These are phyloP conservation scores for Amanita exitialis DNA, from an alignment of 768 basidiomycete species.

Conservation along the genomic window DNA sequence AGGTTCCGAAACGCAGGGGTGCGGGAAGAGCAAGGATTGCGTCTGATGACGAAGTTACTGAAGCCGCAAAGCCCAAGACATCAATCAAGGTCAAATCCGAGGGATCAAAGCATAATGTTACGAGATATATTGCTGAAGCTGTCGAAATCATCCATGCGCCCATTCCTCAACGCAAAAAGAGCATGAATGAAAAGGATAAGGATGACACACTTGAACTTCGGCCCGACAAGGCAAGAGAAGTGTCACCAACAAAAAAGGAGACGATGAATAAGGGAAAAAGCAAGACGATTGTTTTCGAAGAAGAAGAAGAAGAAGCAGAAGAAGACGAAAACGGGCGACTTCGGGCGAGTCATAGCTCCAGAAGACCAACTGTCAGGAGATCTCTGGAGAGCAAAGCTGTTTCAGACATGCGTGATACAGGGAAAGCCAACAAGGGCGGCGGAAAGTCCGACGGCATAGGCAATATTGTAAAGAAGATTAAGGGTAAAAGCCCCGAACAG, in stretches of 20 bases:
- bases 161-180: not conserved
- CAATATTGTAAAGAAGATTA: not conserved
- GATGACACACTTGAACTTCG: too few species aligned
- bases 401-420: too few species aligned
- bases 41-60: not conserved
- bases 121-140: constrained; percentile 6
- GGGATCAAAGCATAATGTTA: constrained; percentile 5
- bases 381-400: too few species aligned
- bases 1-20: constrained; percentile 3
- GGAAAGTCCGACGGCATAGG: not conserved
- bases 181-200: too few species aligned
- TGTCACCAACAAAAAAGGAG: constrained; percentile 8
- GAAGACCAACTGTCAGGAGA: too few species aligned
- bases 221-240: not conserved
- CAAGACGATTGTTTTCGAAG: too few species aligned
- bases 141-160: not conserved
- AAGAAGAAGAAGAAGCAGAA: too few species aligned
- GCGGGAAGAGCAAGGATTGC: constrained; percentile 10
- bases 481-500: not conserved
- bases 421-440: not conserved
- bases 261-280: not conserved
- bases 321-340: not conserved
- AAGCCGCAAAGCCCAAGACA: constrained; percentile 9
- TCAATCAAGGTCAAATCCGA: constrained; percentile 2
- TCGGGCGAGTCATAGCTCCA: not conserved